Evolutionary conservation across 352 stramenopile genomes (phyloP).

Genomic region (Globisporangium iwayamae): DNA sequence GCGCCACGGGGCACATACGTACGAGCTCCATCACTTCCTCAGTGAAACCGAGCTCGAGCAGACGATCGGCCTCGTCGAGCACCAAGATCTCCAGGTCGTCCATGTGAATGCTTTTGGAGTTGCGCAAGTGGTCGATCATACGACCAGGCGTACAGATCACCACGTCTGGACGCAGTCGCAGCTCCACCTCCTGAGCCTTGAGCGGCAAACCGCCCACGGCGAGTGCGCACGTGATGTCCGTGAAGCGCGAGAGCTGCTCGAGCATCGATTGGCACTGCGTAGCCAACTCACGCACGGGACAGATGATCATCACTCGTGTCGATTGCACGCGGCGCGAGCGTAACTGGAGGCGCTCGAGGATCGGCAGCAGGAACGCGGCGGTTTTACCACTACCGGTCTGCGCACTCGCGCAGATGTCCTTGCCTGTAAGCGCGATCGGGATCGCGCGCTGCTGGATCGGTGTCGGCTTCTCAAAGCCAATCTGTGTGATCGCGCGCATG

Average conservation of each 20-base stretch:
- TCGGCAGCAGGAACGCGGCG: conserved; percentile 96
- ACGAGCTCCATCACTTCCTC: conserved; percentile 97
- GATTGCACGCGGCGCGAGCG: conserved; percentile 79
- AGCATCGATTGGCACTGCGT: conserved; percentile 96
- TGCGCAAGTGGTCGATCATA: conserved; percentile 98
- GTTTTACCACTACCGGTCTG: conserved; percentile 98
- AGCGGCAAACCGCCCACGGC: conserved; percentile 92
- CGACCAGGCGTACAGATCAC: conserved; percentile 98
- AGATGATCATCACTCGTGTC: conserved; percentile 96
- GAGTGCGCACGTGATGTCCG: conserved; percentile 90
- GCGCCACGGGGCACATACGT: conserved; percentile 91
- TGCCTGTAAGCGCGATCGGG: conserved; percentile 91
- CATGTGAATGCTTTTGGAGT: conserved; percentile 95
- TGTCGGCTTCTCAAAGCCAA: conserved; percentile 97
- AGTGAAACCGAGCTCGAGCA: conserved; percentile 98
- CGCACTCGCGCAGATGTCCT: conserved; percentile 97
- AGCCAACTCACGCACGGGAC: conserved; percentile 96
- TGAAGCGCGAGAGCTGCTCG: conserved; percentile 93
- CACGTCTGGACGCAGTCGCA: conserved; percentile 94
- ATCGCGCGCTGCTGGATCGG: conserved; percentile 93
- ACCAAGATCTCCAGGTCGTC: conserved; percentile 98
- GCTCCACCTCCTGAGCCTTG: conserved; percentile 93
- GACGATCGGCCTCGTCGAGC: conserved; percentile 91
- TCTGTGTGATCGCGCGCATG: conserved; percentile 93
- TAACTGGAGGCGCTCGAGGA: conserved; percentile 96